Percentiles rank a stretch among this genome's conserved stretches.
Evolutionary conservation across 176 grass and related monocot genomes (phyloP).

Genomic region (Carex cristatella): DNA sequence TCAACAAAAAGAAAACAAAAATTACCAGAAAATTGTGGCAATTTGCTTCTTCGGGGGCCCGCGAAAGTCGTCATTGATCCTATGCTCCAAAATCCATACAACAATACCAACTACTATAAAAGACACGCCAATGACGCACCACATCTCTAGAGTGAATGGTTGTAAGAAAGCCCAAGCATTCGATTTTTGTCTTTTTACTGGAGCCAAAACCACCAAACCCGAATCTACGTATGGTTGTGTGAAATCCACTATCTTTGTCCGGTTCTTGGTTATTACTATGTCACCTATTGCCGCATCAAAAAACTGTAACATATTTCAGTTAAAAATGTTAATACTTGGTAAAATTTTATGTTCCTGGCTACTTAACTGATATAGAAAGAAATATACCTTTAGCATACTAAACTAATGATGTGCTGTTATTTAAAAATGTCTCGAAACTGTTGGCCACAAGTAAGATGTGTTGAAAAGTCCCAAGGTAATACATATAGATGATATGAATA

Average conservation of each 20-base stretch:
- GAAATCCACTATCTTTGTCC: constrained; percentile 57
- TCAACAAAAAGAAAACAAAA: constrained; percentile 3
- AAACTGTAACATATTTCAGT: constrained; percentile 31
- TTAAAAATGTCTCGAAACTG: not conserved
- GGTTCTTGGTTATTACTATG: constrained; percentile 66
- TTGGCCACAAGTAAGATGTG: not conserved
- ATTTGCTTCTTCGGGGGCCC: constrained; percentile 68
- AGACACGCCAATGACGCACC: constrained; percentile 60
- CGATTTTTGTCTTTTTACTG: constrained; percentile 52
- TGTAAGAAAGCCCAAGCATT: constrained; percentile 83
- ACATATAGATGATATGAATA: not conserved
- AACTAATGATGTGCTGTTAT: not conserved
- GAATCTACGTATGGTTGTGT: constrained; percentile 88
- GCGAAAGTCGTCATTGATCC: constrained; percentile 90
- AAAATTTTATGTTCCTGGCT: not conserved
- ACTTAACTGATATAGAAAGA: not conserved
- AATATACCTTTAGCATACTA: not conserved
- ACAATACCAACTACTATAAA: constrained; percentile 81
- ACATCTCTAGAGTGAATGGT: constrained; percentile 86
- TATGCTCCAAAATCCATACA: constrained; percentile 91
- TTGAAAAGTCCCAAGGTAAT: not conserved
- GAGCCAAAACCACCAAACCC: constrained; percentile 79
- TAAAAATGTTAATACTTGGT: not conserved
- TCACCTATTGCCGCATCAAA: constrained; percentile 87
- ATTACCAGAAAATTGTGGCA: constrained; percentile 79